phyloP scores from a whole-genome alignment of 2,329 filamentous ascomycete species.

The Colletotrichum eleusines region DNA sequence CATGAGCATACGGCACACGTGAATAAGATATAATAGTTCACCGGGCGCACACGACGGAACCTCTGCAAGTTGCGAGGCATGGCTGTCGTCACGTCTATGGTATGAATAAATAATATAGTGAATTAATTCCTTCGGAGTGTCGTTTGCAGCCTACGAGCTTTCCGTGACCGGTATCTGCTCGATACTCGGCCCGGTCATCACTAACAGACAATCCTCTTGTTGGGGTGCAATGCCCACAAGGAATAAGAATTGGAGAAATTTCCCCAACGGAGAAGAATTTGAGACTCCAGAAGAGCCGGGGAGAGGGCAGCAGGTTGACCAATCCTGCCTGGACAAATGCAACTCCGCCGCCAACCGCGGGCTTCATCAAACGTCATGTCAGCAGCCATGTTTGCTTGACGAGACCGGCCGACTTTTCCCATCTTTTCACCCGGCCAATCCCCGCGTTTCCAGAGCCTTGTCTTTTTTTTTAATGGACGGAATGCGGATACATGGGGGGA shows the following conservation, averaged over 20 bases:
- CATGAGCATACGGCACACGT: conserved; percentile 6
- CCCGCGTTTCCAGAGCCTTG: conserved; percentile 27
- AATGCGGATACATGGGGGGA: conserved; percentile 25
- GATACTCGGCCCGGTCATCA: background rate
- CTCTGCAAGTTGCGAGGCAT: background rate
- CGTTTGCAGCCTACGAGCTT: too few species aligned
- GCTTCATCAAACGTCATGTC: background rate
- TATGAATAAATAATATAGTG: conserved; percentile 7
- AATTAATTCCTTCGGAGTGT: background rate
- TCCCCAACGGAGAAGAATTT: background rate
- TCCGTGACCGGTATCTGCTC: too few species aligned
- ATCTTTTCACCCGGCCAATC: conserved; percentile 2
- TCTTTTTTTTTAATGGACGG: conserved; percentile 7
- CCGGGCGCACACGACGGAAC: background rate
- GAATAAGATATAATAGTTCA: background rate
- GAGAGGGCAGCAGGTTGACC: background rate
- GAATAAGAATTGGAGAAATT: background rate
- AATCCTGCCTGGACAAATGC: background rate
- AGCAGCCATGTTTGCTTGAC: background rate
- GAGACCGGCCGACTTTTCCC: background rate
- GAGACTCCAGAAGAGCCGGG: background rate
- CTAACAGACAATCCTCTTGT: background rate
- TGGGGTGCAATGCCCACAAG: background rate
- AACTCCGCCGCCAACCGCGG: background rate
- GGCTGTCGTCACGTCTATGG: background rate